A percentile compares a stretch with the other conserved stretches of the same genome.
These are phyloP conservation scores for Cymbopogon citratus DNA, from an alignment of 176 grass and related monocot species.

Conservation along the genomic window DNA sequence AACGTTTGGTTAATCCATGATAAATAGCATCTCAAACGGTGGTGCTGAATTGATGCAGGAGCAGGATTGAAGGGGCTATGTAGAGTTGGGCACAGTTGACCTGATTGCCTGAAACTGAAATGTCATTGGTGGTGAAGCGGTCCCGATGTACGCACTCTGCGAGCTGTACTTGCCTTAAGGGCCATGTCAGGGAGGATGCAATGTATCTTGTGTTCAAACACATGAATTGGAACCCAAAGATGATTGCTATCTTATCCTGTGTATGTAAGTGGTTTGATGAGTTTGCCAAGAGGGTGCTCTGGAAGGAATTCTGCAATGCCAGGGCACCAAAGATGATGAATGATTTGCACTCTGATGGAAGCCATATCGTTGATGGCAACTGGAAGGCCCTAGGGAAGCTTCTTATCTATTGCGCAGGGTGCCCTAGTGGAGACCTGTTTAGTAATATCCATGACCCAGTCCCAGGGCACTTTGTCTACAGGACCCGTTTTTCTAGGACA, in stretches of 20 bases:
- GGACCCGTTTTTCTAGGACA: constrained; percentile 66
- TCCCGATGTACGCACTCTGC: constrained; percentile 72
- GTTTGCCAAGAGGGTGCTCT: constrained; percentile 54
- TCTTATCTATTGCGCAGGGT: constrained; percentile 66
- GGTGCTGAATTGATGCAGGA: neutral
- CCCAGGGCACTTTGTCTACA: constrained; percentile 62
- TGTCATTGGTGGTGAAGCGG: constrained; percentile 65
- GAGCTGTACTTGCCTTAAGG: constrained; percentile 69
- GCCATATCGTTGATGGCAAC: constrained; percentile 75
- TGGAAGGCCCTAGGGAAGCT: constrained; percentile 87
- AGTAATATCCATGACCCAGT: constrained; percentile 33
- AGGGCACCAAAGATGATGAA: constrained; percentile 83
- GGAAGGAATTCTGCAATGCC: constrained; percentile 82
- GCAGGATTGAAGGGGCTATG: neutral
- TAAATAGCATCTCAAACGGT: neutral
- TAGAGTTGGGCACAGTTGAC: neutral
- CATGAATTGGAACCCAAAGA: constrained; percentile 69
- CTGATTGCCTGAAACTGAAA: neutral
- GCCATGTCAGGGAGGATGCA: constrained; percentile 71
- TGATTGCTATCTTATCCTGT: constrained; percentile 58
- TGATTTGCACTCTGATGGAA: constrained; percentile 69
- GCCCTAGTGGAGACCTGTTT: constrained; percentile 48
- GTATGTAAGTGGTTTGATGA: constrained; percentile 94
- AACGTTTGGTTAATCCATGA: neutral
- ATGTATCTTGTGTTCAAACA: constrained; percentile 67